phyloP scores from a whole-genome alignment of 2,329 filamentous ascomycete species.

The Orbilia brochopaga region DNA sequence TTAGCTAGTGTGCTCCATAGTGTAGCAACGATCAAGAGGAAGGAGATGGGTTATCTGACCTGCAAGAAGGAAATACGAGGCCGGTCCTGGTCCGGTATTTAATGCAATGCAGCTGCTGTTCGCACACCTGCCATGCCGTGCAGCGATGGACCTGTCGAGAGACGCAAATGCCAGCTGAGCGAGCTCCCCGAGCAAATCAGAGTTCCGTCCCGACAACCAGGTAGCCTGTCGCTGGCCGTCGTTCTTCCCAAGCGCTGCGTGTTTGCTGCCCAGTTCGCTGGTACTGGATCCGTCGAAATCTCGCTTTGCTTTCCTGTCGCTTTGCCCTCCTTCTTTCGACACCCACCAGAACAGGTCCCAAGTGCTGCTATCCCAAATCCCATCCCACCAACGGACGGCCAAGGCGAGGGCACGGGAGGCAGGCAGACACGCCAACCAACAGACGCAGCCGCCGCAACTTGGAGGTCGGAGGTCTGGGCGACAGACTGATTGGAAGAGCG shows the following conservation, averaged over 20 bases:
- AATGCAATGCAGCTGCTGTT: constrained; percentile 50
- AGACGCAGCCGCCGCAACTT: background rate
- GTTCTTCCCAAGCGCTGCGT: constrained; percentile 23
- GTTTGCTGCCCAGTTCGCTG: constrained; percentile 40
- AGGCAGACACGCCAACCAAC: background rate
- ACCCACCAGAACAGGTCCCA: background rate
- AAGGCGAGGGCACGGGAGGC: constrained; percentile 6
- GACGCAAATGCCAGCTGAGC: too few relatives aligned
- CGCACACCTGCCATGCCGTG: constrained; percentile 17
- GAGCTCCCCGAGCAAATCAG: too few relatives aligned
- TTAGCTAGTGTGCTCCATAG: constrained; percentile 10
- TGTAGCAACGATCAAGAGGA: background rate
- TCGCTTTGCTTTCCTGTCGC: constrained; percentile 9
- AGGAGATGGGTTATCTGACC: background rate
- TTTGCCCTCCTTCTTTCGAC: constrained; percentile 13
- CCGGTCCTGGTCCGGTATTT: constrained; percentile 10
- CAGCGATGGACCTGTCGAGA: constrained; percentile 3
- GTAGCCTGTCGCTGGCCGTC: constrained; percentile 38
- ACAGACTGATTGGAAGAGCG: too few relatives aligned
- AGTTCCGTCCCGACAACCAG: constrained; percentile 35
- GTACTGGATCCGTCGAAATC: constrained; percentile 33
- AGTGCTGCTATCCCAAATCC: background rate
- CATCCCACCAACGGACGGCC: background rate
- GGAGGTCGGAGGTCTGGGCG: too few relatives aligned
- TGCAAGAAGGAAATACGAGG: constrained; percentile 2